Evolutionary conservation across 2,329 filamentous ascomycete genomes (phyloP).

Genomic region (Aspergillus eucalypticola): DNA sequence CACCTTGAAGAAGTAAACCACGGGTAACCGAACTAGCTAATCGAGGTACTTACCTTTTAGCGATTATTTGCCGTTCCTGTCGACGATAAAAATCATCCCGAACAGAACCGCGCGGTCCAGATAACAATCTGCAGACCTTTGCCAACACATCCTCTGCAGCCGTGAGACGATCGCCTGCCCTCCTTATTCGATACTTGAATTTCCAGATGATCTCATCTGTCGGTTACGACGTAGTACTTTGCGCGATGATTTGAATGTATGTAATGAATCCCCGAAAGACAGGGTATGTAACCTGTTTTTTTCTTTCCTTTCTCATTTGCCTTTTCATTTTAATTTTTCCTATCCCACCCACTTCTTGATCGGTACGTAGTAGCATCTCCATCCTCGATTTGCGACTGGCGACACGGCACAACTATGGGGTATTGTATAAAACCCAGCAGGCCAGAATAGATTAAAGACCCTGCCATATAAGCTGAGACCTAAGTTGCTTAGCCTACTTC

Average conservation of each 20-base stretch:
- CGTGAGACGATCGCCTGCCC: slow-evolving; percentile 12
- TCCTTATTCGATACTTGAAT: background rate
- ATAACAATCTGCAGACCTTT: slow-evolving; percentile 26
- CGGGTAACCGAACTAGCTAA: too few species aligned
- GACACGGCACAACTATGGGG: background rate
- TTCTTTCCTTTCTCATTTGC: background rate
- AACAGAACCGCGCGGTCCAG: slow-evolving; percentile 14
- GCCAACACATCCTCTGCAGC: slow-evolving; percentile 31
- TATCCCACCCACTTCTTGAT: too few species aligned
- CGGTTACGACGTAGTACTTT: slow-evolving; percentile 1
- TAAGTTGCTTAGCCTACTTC: background rate
- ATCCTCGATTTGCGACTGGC: too few species aligned
- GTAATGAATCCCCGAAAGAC: background rate
- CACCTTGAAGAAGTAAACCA: too few species aligned
- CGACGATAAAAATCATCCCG: background rate
- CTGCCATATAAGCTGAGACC: background rate
- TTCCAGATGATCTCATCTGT: slow-evolving; percentile 10
- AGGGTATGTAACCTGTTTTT: slow-evolving; percentile 12
- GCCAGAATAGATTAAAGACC: background rate
- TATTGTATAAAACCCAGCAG: background rate
- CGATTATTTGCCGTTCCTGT: background rate
- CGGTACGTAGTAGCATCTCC: too few species aligned
- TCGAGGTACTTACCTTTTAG: too few species aligned
- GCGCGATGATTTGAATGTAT: background rate
- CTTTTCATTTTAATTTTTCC: background rate